Evolutionary conservation across 345 rosid genomes (phyloP).

Genomic region (Mangifera indica): DNA sequence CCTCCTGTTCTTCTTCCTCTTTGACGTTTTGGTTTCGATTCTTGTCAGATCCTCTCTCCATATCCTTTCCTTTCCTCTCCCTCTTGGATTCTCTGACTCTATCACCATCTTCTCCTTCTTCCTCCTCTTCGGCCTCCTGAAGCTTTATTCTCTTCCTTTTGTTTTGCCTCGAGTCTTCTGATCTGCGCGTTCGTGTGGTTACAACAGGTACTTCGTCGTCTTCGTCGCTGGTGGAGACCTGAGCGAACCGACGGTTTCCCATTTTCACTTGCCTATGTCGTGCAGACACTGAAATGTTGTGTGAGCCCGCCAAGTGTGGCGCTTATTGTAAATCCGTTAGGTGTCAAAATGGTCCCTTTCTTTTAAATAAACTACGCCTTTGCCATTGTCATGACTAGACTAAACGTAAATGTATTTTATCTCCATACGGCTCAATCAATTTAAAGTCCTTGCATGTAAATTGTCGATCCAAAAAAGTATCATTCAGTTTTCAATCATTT

Average conservation of each 20-base stretch:
- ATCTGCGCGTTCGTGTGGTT: slow-evolving; percentile 26
- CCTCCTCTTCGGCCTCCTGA: slow-evolving; percentile 39
- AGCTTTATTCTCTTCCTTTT: slow-evolving; percentile 61
- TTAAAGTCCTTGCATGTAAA: no score
- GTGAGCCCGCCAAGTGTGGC: neutral
- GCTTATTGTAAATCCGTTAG: neutral
- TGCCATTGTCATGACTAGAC: slow-evolving; percentile 5
- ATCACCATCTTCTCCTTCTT: slow-evolving; percentile 25
- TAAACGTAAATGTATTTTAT: no score
- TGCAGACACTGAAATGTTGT: neutral
- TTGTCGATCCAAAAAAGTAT: no score
- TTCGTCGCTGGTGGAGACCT: slow-evolving; percentile 74
- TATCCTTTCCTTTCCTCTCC: slow-evolving; percentile 28
- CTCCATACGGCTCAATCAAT: no score
- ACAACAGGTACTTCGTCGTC: slow-evolving; percentile 49
- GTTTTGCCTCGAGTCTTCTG: slow-evolving; percentile 33
- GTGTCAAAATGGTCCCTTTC: neutral
- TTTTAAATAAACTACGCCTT: slow-evolving; percentile 9
- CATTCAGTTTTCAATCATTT: no score
- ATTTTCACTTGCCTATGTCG: slow-evolving; percentile 17
- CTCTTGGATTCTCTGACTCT: slow-evolving; percentile 28
- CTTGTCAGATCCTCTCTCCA: slow-evolving; percentile 26
- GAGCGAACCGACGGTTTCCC: slow-evolving; percentile 70
- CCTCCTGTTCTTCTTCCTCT: slow-evolving; percentile 31
- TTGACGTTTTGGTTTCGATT: slow-evolving; percentile 19